Evolutionary conservation across 306 rosid genomes (phyloP).

Genomic region (Citrullus amarus): DNA sequence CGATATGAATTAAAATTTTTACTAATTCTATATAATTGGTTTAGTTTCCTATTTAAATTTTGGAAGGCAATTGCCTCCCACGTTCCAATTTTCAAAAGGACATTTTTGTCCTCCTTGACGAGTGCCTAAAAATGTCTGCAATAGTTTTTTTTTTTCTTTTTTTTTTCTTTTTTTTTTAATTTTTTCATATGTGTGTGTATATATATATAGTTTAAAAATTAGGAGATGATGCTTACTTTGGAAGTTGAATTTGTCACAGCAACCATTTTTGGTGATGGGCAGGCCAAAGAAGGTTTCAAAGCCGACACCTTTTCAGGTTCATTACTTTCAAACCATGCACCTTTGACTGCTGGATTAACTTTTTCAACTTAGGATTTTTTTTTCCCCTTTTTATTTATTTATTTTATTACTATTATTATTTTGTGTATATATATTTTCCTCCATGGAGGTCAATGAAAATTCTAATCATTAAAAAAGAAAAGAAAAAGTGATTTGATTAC

Average conservation of each 20-base stretch:
- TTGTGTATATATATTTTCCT: background rate
- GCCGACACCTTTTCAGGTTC: background rate
- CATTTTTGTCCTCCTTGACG: too few relatives aligned
- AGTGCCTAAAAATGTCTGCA: too few relatives aligned
- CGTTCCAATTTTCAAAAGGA: too few relatives aligned
- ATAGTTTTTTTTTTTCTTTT: background rate
- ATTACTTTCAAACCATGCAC: background rate
- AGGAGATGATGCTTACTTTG: background rate
- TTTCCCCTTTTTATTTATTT: too few relatives aligned
- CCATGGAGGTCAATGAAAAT: background rate
- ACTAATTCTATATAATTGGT: too few relatives aligned
- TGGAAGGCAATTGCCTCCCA: too few relatives aligned
- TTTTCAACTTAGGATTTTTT: background rate
- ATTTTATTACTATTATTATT: too few relatives aligned
- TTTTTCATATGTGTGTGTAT: too few relatives aligned
- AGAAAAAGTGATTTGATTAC: too few relatives aligned
- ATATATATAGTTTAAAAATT: background rate
- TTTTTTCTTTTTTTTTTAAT: too few relatives aligned
- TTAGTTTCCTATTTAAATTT: too few relatives aligned
- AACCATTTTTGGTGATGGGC: background rate
- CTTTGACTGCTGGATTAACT: background rate
- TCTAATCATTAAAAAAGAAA: background rate
- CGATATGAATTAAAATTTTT: too few relatives aligned
- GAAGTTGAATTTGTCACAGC: background rate
- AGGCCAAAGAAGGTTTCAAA: background rate